Evolutionary conservation across 73 alveolate genomes (phyloP), one percentile per base, ranked within the genome.

Genomic region (Paramecium tetraurelia): DNA sequence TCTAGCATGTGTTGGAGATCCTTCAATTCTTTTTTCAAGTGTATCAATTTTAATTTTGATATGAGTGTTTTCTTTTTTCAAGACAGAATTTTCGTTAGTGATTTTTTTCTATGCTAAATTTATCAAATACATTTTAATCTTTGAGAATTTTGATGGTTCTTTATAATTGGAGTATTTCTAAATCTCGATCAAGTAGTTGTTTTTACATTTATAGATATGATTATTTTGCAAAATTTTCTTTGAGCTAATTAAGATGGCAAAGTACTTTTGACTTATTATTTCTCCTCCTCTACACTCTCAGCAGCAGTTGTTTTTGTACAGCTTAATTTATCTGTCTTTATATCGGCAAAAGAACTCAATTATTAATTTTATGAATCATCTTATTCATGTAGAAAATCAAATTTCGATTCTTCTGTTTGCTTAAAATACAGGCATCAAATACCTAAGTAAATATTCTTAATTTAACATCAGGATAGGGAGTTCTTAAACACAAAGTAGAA

Each of bases 261-360:
- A 53, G 35, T 53, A 53, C 69, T 53, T 53, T 53, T 53, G 31
- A 53, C 22, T 38, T 33, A 38, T 72, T 72, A 27, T 63, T 38
- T 72, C 12, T 72, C 86, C n/a, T 72, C 86, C 6, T 72, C 86
- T 5, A 33, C 36, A 72, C 86, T 72, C 6, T 72, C 86, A n/a
- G 86, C 59, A 5, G 40, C 59, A 36, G 86, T 72, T 16, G 86
- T 72, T 40, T 72, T 72, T 22, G 86, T 72, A 1, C 59, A 72
- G 40, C 86, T 72, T 72, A 72, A 72, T 38, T 72, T 72, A 33
- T 72, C 86, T 12, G 4, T 27, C 27, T 63, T 63, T 11, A 63
- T 63, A 33, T 63, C 84, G 4, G 31, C 50, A 27, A 63, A 63
- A 10, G 46, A 63, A 27, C 84, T 33, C 22, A 63, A 7, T 63